phyloP scores from a whole-genome alignment of 2,329 filamentous ascomycete genomes.

The Fusarium sp. region DNA sequence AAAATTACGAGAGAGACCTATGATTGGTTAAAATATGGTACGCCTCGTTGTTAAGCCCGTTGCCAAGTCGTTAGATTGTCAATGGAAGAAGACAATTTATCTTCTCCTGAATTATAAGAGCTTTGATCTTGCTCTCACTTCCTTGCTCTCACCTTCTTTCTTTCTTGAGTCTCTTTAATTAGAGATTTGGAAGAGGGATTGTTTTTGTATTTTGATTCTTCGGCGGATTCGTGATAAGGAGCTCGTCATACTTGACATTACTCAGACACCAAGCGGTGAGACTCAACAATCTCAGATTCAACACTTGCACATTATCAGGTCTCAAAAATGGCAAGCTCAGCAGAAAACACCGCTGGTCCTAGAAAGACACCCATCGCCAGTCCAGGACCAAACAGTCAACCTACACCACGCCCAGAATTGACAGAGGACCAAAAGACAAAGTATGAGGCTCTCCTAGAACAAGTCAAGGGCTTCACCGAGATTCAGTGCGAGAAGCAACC shows the following conservation, averaged over 20 bases:
- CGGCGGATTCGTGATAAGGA: not conserved
- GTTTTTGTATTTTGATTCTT: not conserved
- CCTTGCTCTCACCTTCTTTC: not conserved
- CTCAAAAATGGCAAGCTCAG: conserved; percentile 37
- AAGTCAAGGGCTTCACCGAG: conserved; percentile 76
- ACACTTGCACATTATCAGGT: conserved; percentile 9
- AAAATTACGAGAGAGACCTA: not conserved
- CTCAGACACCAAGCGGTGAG: conserved; percentile 35
- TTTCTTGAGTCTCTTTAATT: too few species aligned
- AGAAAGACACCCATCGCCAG: conserved; percentile 67
- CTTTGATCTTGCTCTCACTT: not conserved
- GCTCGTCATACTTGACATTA: conserved; percentile 19
- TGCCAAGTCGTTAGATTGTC: conserved; percentile 27
- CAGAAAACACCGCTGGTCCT: conserved; percentile 36
- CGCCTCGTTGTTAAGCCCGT: too few species aligned
- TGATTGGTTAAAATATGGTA: conserved; percentile 25
- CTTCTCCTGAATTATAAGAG: conserved; percentile 23
- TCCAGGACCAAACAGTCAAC: conserved; percentile 68
- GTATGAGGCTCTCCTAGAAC: conserved; percentile 79
- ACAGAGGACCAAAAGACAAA: conserved; percentile 82
- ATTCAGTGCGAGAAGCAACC: conserved; percentile 63
- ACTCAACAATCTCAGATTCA: conserved; percentile 8
- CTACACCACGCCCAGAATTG: conserved; percentile 67
- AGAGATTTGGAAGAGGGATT: too few species aligned
- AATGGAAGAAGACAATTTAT: conserved; percentile 21